A percentile compares a stretch with the other conserved stretches of the same genome.
phyloP scores from a whole-genome alignment of 179 eudicot genomes.

The Corrigiola litoralis region DNA sequence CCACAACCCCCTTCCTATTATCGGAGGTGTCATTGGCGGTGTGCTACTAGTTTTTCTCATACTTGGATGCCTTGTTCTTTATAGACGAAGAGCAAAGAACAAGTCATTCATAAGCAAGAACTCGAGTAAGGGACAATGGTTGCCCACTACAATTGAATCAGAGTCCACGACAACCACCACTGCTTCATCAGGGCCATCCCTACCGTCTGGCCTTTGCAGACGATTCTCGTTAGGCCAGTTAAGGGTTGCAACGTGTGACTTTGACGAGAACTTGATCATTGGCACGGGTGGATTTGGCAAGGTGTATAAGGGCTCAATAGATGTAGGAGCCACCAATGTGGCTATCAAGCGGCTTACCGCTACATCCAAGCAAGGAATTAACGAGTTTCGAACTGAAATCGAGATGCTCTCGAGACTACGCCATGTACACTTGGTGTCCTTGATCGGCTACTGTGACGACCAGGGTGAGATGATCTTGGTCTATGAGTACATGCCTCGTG shows the following conservation, averaged over 20 bases:
- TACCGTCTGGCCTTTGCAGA: conserved; percentile 21
- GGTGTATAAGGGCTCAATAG: conserved; percentile 28
- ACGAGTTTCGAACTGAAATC: conserved; percentile 32
- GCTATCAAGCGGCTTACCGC: conserved; percentile 33
- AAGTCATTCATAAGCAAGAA: not conserved
- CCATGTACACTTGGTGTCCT: conserved; percentile 27
- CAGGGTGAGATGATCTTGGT: conserved; percentile 25
- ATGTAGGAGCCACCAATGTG: conserved; percentile 18
- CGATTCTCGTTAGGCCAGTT: conserved; percentile 23
- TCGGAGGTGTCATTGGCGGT: not conserved
- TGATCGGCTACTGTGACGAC: conserved; percentile 33
- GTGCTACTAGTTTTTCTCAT: not conserved
- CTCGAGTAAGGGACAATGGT: not conserved
- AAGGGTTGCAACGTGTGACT: conserved; percentile 24
- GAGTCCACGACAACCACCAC: not conserved
- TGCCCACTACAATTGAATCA: not conserved
- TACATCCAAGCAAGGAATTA: conserved; percentile 25
- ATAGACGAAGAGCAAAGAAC: not conserved
- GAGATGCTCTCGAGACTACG: conserved; percentile 30
- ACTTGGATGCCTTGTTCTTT: not conserved
- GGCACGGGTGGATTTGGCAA: conserved; percentile 33
- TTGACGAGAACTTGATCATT: conserved; percentile 21
- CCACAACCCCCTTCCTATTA: not conserved
- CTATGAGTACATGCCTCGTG: conserved; percentile 29
- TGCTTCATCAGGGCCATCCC: not conserved